These are phyloP conservation scores for Vigna unguiculata DNA, from an alignment of 306 rosid species.

Conservation along the genomic window DNA sequence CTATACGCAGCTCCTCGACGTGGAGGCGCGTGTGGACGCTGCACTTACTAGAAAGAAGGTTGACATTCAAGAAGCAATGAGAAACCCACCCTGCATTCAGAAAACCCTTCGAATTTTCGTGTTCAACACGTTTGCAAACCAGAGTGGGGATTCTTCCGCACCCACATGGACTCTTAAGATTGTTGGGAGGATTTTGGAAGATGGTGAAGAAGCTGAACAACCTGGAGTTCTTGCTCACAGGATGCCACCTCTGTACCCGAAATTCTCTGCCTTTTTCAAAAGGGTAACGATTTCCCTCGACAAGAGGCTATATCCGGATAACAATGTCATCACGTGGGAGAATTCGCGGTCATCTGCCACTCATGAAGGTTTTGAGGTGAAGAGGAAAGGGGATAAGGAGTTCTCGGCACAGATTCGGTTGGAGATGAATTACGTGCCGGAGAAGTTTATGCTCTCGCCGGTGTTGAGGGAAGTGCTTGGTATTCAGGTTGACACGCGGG, in stretches of 20 bases:
- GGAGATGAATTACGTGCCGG: slow-evolving; percentile 6
- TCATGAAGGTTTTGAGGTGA: slow-evolving; percentile 28
- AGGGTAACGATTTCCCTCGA: not conserved
- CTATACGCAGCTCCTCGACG: slow-evolving; percentile 13
- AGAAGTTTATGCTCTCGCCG: slow-evolving; percentile 23
- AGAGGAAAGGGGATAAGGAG: slow-evolving; percentile 13
- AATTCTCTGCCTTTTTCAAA: slow-evolving; percentile 1
- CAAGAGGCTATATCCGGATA: slow-evolving; percentile 1
- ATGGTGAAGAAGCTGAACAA: slow-evolving; percentile 12
- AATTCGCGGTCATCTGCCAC: not conserved
- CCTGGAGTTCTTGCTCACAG: not conserved
- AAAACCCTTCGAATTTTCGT: slow-evolving; percentile 15
- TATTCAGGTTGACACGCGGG: slow-evolving; percentile 1
- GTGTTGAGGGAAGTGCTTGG: slow-evolving; percentile 12
- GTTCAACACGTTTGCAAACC: slow-evolving; percentile 12
- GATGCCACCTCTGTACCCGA: not conserved
- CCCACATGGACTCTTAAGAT: slow-evolving; percentile 22
- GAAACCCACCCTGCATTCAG: slow-evolving; percentile 12
- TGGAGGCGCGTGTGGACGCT: not conserved
- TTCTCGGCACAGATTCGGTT: slow-evolving; percentile 3
- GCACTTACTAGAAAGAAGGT: not conserved
- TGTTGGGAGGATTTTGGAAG: slow-evolving; percentile 2
- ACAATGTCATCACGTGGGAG: not conserved
- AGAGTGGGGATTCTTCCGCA: not conserved
- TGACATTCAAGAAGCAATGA: slow-evolving; percentile 7